Conservation (phyloP, 805 yeast genomes). For the Pichia eremophila region DNA sequence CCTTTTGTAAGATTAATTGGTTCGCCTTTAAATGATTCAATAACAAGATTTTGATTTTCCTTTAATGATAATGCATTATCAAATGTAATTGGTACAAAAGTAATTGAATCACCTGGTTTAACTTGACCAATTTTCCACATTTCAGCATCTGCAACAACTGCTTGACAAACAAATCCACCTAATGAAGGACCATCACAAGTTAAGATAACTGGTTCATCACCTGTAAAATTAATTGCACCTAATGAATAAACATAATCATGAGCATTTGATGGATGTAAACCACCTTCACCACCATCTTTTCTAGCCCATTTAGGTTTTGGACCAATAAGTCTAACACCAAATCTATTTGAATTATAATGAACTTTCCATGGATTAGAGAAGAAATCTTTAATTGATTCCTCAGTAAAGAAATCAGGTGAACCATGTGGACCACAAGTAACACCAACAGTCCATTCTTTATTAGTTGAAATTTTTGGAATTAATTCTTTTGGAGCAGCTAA, state of each 20-base stretch:
- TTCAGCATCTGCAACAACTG: conserved; percentile 91
- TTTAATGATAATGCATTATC: conserved; percentile 60
- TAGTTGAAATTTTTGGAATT: conserved; percentile 42
- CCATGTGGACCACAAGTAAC: conserved; percentile 98
- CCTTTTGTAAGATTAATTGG: conserved; percentile 23
- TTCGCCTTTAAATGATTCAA: conserved; percentile 37
- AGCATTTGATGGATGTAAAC: conserved; percentile 96
- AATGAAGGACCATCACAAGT: conserved; percentile 97
- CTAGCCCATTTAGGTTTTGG: conserved; percentile 98
- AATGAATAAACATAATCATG: conserved; percentile 95
- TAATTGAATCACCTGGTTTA: conserved; percentile 83
- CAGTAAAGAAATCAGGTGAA: conserved; percentile 84
- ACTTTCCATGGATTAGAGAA: conserved; percentile 81
- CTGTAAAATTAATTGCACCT: conserved; percentile 96
- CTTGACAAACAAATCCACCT: conserved; percentile 96
- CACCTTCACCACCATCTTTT: conserved; percentile 94
- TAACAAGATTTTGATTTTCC: conserved; percentile 45
- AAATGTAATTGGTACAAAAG: conserved; percentile 69
- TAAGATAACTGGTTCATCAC: conserved; percentile 95
- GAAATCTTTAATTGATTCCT: conserved; percentile 67
- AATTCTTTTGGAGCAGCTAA: conserved; percentile 42
- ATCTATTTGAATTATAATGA: conserved; percentile 93
- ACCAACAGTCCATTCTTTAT: conserved; percentile 71
- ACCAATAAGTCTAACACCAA: conserved; percentile 89
- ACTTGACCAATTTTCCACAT: conserved; percentile 99